Evolutionary conservation across 352 stramenopile species (phyloP), one percentile per base, ranked within the genome.

Genomic region (Hyaloperonospora arabidopsidis): DNA sequence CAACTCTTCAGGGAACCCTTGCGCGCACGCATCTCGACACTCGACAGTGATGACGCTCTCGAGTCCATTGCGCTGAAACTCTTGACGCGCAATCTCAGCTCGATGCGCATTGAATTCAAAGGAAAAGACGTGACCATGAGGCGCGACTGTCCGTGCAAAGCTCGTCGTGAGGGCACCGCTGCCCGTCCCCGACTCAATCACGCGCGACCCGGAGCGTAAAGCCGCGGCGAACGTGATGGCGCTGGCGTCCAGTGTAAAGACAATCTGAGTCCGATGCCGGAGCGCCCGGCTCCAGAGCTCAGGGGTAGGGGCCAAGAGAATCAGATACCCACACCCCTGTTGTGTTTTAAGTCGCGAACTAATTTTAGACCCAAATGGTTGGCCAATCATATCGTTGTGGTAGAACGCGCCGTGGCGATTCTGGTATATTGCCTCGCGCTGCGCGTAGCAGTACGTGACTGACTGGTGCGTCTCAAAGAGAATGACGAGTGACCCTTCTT

Each of bases 51-150:
- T 89, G 44, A 99, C 78, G 50, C 86, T 74, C 25, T 69, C 67
- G 11, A 98, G 68, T 12, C 87, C 83, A 66, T 98, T 97, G 48
- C 77, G 76, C 45, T 68, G 57, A 67, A 99, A 98, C 65, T 99
- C 96, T 5, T 96, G 70, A 11, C 72, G 62, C 2, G 97, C 97
- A 43, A 91, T 91, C 43, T 95, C 64, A 2, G 90, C 95, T 40
- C 97, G 79, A 50, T 88, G 76, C 43, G 86, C 71, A 67, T 99
- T 99, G 68, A 98, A 99, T 75, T 99, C 97, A 63, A 98, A 99
- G 11, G 94, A 98, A 63, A 97, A 96, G 11, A 98, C 81, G 59
- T 96, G 86, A 43, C 93, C 92, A n/a, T 74, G 61, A 0, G 93
- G 90, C 38, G 73, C 77, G 32, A 97, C 94, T 0, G 85, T 93